Percentiles rank a stretch among this genome's conserved stretches.
phyloP scores from a whole-genome alignment of 2,329 filamentous ascomycete genomes.

The Xylariaceae sp. region DNA sequence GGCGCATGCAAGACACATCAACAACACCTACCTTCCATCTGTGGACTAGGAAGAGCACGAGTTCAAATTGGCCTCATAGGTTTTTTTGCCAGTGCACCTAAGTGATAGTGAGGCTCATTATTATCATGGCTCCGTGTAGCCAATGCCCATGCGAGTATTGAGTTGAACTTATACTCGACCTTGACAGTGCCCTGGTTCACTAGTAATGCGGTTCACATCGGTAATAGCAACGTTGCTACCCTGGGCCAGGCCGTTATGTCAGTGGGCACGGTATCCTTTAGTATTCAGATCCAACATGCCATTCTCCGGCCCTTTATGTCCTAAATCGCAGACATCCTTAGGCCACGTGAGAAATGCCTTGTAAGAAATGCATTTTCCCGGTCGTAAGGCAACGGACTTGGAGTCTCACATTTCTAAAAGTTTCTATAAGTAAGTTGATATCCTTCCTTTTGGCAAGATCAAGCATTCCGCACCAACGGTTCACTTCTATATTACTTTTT shows the following conservation, averaged over 20 bases:
- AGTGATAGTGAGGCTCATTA: conserved; percentile 30
- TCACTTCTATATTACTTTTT: conserved; percentile 11
- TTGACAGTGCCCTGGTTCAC: conserved; percentile 14
- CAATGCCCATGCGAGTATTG: conserved; percentile 20
- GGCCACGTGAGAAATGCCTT: conserved; percentile 31
- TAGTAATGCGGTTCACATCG: conserved; percentile 16
- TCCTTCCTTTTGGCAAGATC: conserved; percentile 11
- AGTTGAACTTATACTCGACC: conserved; percentile 18
- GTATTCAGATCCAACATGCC: conserved; percentile 20
- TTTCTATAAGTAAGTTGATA: conserved; percentile 25
- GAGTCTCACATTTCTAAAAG: conserved; percentile 10
- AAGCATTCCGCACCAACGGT: conserved; percentile 7
- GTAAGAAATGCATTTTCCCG: conserved; percentile 25
- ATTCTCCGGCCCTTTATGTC: conserved; percentile 12
- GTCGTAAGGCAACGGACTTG: conserved; percentile 10
- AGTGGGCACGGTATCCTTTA: conserved; percentile 18
- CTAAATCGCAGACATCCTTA: conserved; percentile 22
- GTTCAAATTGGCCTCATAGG: conserved; percentile 22
- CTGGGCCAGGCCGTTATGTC: conserved; percentile 20
- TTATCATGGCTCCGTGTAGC: conserved; percentile 23
- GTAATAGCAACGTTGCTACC: conserved; percentile 39
- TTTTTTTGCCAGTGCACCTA: conserved; percentile 19
- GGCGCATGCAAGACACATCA: conserved; percentile 33
- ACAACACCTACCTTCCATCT: conserved; percentile 37
- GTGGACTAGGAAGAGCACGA: conserved; percentile 35